A percentile compares a stretch with the other conserved stretches of the same genome.
Evolutionary conservation across 768 basidiomycete genomes (phyloP).

Genomic region (Lactifluus volemus): DNA sequence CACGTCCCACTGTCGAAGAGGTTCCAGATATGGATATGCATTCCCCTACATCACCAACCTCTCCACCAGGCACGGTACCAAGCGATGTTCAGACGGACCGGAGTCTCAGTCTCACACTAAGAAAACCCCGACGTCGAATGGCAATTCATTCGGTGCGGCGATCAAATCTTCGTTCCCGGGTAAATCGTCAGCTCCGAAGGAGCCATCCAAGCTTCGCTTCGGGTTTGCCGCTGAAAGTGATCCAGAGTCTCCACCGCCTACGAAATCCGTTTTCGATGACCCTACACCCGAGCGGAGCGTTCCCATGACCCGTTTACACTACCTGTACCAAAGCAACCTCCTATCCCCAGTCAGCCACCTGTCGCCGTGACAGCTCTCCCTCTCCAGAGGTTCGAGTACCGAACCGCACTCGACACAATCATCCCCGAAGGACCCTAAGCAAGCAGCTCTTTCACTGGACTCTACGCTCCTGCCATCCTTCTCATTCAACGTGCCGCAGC

Average conservation of each 20-base stretch:
- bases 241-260: constrained; percentile 6
- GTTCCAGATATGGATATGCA: constrained; percentile 29
- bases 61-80: constrained; percentile 24
- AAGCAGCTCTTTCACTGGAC: constrained; percentile 24
- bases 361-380: not conserved
- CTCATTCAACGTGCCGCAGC: constrained; percentile 27
- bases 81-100: constrained; percentile 34
- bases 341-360: not conserved
- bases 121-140: constrained; percentile 18
- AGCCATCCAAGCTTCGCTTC: constrained; percentile 70
- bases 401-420: not conserved
- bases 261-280: not conserved
- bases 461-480: constrained; percentile 39
- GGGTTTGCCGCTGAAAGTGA: constrained; percentile 51
- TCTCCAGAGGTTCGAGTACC: not conserved
- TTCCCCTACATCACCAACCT: constrained; percentile 16
- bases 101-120: constrained; percentile 24
- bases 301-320: not conserved
- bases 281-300: not conserved
- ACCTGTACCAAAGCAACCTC: not conserved
- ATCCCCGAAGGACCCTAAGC: constrained; percentile 32
- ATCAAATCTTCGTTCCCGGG: constrained; percentile 24
- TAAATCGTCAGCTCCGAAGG: constrained; percentile 56
- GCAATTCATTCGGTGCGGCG: constrained; percentile 19
- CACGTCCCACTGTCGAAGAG: constrained; percentile 25